Evolutionary conservation across 257 asterid species (phyloP).

Genomic region (Gentiana macrophylla): DNA sequence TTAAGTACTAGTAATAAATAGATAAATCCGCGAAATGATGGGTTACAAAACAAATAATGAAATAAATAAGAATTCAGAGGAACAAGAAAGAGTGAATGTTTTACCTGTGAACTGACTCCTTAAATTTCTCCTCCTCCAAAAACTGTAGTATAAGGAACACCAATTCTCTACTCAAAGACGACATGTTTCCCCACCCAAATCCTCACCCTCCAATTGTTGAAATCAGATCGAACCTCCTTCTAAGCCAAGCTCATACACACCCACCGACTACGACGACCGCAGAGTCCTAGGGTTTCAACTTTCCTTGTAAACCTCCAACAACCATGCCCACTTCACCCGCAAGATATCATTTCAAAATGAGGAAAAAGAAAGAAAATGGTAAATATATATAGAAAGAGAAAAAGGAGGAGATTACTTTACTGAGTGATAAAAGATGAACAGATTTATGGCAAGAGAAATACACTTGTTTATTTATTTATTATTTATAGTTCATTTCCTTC

Average conservation of each 20-base stretch:
- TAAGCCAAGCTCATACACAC: slow-evolving; percentile 18
- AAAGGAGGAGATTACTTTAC: slow-evolving; percentile 8
- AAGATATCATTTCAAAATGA: slow-evolving; percentile 4
- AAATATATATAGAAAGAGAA: slow-evolving; percentile 5
- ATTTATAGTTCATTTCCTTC: no score
- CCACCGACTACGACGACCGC: slow-evolving; percentile 27
- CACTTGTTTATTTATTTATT: no score
- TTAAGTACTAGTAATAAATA: neutral
- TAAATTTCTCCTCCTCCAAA: slow-evolving; percentile 94
- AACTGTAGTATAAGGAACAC: slow-evolving; percentile 94
- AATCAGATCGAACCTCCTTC: slow-evolving; percentile 54
- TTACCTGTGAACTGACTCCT: slow-evolving; percentile 88
- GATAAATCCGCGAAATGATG: neutral
- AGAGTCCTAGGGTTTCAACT: slow-evolving; percentile 48
- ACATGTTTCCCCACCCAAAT: slow-evolving; percentile 28
- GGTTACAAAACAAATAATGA: neutral
- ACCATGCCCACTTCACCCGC: neutral
- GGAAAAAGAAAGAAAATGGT: slow-evolving; percentile 13
- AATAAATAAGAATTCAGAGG: neutral
- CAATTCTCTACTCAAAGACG: slow-evolving; percentile 92
- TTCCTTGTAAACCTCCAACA: neutral
- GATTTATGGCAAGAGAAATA: no score
- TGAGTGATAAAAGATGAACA: slow-evolving; percentile 4
- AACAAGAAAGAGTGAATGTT: neutral
- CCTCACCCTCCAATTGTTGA: slow-evolving; percentile 27